Base-by-base conservation (phyloP, 2,329 filamentous ascomycete genomes). In the Alternaria solani region DNA sequence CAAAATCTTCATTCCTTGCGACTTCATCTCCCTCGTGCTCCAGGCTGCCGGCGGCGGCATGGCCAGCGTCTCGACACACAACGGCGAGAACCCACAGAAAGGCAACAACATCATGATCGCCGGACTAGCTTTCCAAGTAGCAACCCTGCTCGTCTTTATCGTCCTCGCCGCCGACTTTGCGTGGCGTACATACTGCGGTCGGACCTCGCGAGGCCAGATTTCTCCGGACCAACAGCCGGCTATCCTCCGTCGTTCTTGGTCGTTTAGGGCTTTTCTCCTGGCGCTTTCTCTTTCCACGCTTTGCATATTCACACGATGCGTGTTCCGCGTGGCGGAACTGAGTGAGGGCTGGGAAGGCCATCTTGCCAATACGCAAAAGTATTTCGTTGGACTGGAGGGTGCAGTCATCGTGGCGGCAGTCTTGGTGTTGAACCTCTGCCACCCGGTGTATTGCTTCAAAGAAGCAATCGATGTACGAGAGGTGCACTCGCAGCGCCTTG, bases 321-420 rank as follows among this genome's bases (percentile, higher is more conserved):
- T 88, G 42, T 92, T 88, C 76, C 85, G 90, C 55, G 85, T 90
- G 23, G 86, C 85, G 0, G 89, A 92, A 81, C 78, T 92, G 64
- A 86, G 84, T 63, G 81, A 85, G 53, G 89, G 89, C 1, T 92
- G 88, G 85, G 76, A 71, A 3, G 88, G 88, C 0, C 75, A 81
- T 23, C 75, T 91, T 67, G 89, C 89, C 73, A 68, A 69, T 48
- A 78, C 72, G 20, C 74, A 80, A 57, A 72, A 64, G 30, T 79
- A 79, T 53, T 79, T 80, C 36, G 76, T 79, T 55, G 78, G 76
- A 11, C 64, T 80, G 2, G 78, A 80, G 60, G 75, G 77, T 16
- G 74, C 72, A 14, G 66, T 78, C 43, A 64, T 79, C 7, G 63
- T 72, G 14, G 71, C 66, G 11, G 76, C 71, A 0, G 72, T 78